These are phyloP conservation scores for Aspergillus sp. DNA, from an alignment of 2,329 filamentous ascomycete genomes.

Conservation along the genomic window DNA sequence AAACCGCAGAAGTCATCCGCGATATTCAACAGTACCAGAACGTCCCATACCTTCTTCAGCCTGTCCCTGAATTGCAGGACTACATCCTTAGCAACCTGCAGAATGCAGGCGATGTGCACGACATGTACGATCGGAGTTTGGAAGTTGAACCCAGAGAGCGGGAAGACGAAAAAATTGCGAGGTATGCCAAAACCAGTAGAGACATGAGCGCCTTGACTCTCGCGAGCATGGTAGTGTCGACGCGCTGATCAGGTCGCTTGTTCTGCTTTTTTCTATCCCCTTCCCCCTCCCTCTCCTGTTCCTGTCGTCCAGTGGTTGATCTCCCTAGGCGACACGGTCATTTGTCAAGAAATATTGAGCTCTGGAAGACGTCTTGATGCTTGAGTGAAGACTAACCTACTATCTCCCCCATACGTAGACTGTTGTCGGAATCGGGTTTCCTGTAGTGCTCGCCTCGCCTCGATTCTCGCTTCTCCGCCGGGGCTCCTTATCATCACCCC, in stretches of 20 bases:
- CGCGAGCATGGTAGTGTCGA: conserved; percentile 35
- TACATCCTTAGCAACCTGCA: conserved; percentile 98
- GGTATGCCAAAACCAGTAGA: conserved; percentile 61
- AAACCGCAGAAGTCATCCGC: conserved; percentile 96
- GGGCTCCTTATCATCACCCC: conserved; percentile 10
- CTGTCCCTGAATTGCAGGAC: conserved; percentile 89
- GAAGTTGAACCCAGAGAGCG: conserved; percentile 90
- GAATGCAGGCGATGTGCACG: conserved; percentile 90
- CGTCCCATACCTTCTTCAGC: conserved; percentile 87
- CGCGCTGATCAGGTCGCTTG: conserved; percentile 29
- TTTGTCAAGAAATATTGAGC: conserved; percentile 17
- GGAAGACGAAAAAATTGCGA: conserved; percentile 99
- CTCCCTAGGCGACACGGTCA: conserved; percentile 35
- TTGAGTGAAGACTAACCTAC: conserved; percentile 36
- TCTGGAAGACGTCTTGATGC: conserved; percentile 17
- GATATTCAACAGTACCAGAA: conserved; percentile 99
- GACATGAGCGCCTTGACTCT: conserved; percentile 36
- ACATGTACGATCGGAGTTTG: conserved; percentile 99
- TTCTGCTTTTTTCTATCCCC: conserved; percentile 17
- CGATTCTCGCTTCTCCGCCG: conserved; percentile 8
- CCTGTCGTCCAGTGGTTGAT: conserved; percentile 13
- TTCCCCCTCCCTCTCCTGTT: conserved; percentile 7
- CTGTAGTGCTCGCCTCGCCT: conserved; percentile 36
- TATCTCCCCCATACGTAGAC: conserved; percentile 40
- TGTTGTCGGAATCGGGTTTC: conserved; percentile 52